Evolutionary conservation across 208 protist species (phyloP), one percentile per base, ranked within the genome.

Genomic region (Leishmania martiniquensis): DNA sequence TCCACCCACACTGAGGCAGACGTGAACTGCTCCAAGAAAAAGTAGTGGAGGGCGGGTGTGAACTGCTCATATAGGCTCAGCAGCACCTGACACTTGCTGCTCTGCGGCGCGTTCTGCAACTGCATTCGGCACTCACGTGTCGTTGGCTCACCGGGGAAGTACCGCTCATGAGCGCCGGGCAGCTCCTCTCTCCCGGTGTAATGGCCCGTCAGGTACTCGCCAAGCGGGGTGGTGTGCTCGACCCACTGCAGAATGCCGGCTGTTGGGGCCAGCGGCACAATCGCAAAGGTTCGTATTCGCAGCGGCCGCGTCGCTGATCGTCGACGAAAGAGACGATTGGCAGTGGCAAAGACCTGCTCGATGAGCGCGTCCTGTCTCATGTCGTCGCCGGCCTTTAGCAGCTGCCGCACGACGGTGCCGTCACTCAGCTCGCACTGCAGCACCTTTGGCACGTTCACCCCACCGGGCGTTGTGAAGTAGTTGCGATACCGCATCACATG

Each of bases 321-420:
- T 1, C 72, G 71, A 17, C 37, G 52, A 42, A 90, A 83, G 3
- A 99, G 96, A 34, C 39, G 22, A 69, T 95, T 99, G 84, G 81
- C 96, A 12, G 88, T 93, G 32, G 29, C 25, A 76, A 98, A 99
- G 87, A 90, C 97, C 80, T 99, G 98, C 87, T 99, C 90, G 80
- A 99, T 98, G 7, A 99, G 89, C 4, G 95, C 97, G 84, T 99
- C 99, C 83, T 99, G 98, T 4, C 98, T 89, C 59, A 98, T 44
- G 80, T 99, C 98, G 86, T 99, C 98, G 13, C 93, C 90, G 0
- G 90, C 77, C 75, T 98, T 98, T 29, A 98, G 81, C 4, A 98
- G 85, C 80, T 99, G 96, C 66, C 84, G 89, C 52, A 98, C 93
- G 34, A 80, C 44, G 10, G 60, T 57, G 5, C 98, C 98, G 78